phyloP scores from a whole-genome alignment of 805 yeast species.

The Candida germanica region DNA sequence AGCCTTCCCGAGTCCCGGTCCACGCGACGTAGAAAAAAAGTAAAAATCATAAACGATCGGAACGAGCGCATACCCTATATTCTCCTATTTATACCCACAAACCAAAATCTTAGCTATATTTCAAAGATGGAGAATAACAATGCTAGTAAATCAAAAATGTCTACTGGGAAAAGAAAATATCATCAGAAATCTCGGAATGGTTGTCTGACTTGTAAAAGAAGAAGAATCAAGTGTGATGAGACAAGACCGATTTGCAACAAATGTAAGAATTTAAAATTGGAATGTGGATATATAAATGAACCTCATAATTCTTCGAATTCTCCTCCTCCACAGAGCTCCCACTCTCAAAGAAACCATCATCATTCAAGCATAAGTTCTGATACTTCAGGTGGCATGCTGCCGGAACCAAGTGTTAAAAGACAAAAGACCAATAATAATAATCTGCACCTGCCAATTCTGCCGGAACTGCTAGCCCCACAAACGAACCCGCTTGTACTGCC shows the following conservation, averaged over 20 bases:
- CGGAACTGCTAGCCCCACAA: background rate
- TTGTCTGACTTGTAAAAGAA: conserved; percentile 81
- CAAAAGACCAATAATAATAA: background rate
- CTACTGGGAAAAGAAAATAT: conserved; percentile 77
- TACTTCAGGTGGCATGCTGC: conserved; percentile 1
- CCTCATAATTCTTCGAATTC: no score
- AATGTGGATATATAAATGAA: conserved; percentile 56
- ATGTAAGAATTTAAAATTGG: conserved; percentile 75
- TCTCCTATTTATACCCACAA: no score
- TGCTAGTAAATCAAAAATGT: conserved; percentile 9
- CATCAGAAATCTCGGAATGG: conserved; percentile 89
- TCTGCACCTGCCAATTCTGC: background rate
- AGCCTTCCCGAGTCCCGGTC: no score
- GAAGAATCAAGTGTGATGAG: conserved; percentile 94
- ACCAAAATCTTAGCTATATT: no score
- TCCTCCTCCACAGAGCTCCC: no score
- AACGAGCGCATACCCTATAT: conserved; percentile 5
- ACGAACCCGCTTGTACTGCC: background rate
- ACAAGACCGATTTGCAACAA: conserved; percentile 73
- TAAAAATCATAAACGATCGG: conserved; percentile 7
- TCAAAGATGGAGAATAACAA: no score
- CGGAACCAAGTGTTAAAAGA: background rate
- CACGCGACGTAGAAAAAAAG: background rate
- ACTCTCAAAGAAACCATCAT: background rate
- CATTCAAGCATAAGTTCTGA: conserved; percentile 11